Evolutionary conservation across 306 rosid genomes (phyloP).

Genomic region (Pterocarpus macrocarpus): DNA sequence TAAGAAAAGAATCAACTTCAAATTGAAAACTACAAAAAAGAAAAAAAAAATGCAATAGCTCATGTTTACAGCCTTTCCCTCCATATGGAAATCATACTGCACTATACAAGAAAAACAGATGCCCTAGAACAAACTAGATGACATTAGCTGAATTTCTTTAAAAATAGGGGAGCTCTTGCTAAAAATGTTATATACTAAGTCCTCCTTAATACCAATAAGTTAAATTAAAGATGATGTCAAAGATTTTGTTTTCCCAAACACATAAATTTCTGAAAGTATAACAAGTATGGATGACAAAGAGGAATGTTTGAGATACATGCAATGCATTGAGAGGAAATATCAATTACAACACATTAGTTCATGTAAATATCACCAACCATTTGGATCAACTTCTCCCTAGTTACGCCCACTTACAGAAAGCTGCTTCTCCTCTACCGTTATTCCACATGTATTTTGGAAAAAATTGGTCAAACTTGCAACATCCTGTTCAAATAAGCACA

Average conservation of each 20-base stretch:
- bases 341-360: conserved; percentile 5
- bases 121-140: no score
- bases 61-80: no score
- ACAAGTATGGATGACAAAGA: conserved; percentile 36
- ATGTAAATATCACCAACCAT: conserved; percentile 65
- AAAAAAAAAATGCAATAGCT: background rate
- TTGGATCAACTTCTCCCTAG: conserved; percentile 97
- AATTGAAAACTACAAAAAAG: background rate
- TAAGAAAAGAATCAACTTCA: background rate
- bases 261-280: background rate
- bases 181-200: no score
- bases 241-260: conserved; percentile 10
- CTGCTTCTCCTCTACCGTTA: conserved; percentile 84
- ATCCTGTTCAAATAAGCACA: conserved; percentile 65
- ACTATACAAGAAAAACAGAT: no score
- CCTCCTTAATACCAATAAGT: background rate
- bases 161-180: no score
- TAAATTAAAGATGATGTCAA: conserved; percentile 21
- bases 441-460: conserved; percentile 80
- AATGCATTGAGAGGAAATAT: background rate
- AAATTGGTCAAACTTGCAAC: conserved; percentile 76
- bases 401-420: conserved; percentile 97
- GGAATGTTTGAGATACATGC: background rate
- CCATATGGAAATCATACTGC: no score
- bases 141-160: no score